Evolutionary conservation across 2,329 filamentous ascomycete species (phyloP), one percentile per base, ranked within the genome.

Genomic region (Dothideomycetes sp.): DNA sequence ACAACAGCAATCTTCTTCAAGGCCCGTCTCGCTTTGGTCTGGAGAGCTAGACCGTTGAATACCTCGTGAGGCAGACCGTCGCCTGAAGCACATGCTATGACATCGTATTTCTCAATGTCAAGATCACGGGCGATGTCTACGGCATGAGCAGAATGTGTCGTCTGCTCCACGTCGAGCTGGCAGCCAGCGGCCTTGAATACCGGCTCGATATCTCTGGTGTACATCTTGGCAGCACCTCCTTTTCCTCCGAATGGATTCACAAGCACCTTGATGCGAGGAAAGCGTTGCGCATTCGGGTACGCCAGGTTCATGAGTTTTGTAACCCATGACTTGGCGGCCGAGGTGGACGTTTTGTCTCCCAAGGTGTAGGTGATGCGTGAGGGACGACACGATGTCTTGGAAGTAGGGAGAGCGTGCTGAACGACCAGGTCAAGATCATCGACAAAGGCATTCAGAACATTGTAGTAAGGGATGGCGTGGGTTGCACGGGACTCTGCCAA

Each of bases 11-110:
- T 64, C 52, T 80, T 83, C 16, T 70, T 65, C 44, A 98, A 64
- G 0, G 89, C 91, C 40, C 72, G 72, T 22, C 70, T 68, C 15
- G 87, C 87, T 60, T 95, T 84, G 4, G 71, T 56, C 30, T 86
- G 79, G 60, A 77, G 81, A 11, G 76, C 87, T 22, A 98, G 65
- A 0, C 91, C 91, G 56, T 98, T 96, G 67, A 95, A 94, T 7
- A 94, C 82, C 61, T 98, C 91, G 57, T 94, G 82, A 0, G 86
- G 81, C 30, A 94, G 70, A 8, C 91, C 91, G 52, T 98, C 91
- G 4, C 91, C 91, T 1, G 89, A 95, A 56, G 86, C 91, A 46
- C 85, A 84, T 18, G 89, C 78, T 11, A 96, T 73, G 7, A 87
- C 81, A 62, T 98, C 91, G 59, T 79, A 94, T 2, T 72, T 74